Evolutionary conservation across 2,329 filamentous ascomycete species (phyloP).

Genomic region (Chrysosporium queenslandicum): DNA sequence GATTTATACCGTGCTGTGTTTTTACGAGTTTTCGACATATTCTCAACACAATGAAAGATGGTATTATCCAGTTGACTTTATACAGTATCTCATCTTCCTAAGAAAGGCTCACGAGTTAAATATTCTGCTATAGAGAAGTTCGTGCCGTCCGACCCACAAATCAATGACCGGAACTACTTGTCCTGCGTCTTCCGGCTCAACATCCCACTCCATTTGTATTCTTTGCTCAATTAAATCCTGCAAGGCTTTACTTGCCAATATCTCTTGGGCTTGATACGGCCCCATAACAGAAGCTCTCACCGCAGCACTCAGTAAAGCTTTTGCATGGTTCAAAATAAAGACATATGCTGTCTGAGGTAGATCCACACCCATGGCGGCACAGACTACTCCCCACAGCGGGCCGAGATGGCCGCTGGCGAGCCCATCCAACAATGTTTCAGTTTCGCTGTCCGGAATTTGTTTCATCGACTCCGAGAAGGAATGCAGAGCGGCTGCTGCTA

Average conservation of each 20-base stretch:
- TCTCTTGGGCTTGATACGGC: constrained; percentile 53
- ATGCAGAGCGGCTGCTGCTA: constrained; percentile 23
- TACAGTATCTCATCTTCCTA: background rate
- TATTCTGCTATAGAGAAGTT: constrained; percentile 56
- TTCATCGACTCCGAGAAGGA: constrained; percentile 34
- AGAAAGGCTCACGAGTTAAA: constrained; percentile 49
- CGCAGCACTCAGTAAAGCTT: constrained; percentile 52
- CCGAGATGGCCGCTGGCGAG: constrained; percentile 46
- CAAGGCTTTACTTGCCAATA: constrained; percentile 46
- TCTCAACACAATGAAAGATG: constrained; percentile 3
- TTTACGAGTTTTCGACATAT: background rate
- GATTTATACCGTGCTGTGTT: background rate
- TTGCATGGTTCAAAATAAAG: constrained; percentile 55
- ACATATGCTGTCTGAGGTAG: constrained; percentile 48
- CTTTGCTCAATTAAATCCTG: constrained; percentile 43
- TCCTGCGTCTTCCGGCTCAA: constrained; percentile 45
- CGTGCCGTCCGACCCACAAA: constrained; percentile 56
- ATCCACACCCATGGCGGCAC: constrained; percentile 43
- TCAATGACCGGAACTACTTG: constrained; percentile 54
- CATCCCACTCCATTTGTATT: constrained; percentile 42
- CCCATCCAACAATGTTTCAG: constrained; percentile 16
- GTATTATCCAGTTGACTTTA: background rate
- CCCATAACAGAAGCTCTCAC: constrained; percentile 56
- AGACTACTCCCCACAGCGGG: constrained; percentile 51
- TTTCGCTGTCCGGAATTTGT: constrained; percentile 22